A percentile compares a stretch with the other conserved stretches of the same genome.
phyloP scores from a whole-genome alignment of 1,139 yeast genomes.

The Ogataea hybrid region DNA sequence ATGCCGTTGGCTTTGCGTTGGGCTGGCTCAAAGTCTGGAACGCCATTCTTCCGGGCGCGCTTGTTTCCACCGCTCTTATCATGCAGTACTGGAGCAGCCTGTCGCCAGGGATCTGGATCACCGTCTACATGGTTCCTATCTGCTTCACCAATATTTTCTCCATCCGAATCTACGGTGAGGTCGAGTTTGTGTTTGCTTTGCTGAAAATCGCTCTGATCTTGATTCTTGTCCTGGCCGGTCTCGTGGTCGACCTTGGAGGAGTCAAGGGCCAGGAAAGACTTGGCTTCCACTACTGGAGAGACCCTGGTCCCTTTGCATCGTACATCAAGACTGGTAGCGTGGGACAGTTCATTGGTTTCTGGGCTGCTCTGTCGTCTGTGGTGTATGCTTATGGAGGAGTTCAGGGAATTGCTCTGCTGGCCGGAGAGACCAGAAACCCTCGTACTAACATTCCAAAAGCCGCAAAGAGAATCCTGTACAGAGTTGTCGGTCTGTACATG shows the following conservation, averaged over 20 bases:
- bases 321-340: slow-evolving; percentile 43
- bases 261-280: slow-evolving; percentile 11
- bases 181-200: slow-evolving; percentile 43
- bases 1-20: slow-evolving; percentile 48
- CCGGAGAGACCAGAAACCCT: slow-evolving; percentile 49
- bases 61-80: slow-evolving; percentile 34
- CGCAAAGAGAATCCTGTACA: slow-evolving; percentile 43
- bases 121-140: slow-evolving; percentile 40
- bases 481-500: slow-evolving; percentile 45
- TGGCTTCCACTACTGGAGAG: slow-evolving; percentile 19
- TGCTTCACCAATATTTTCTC: slow-evolving; percentile 39
- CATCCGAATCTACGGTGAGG: slow-evolving; percentile 46
- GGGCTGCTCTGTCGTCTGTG: slow-evolving; percentile 41
- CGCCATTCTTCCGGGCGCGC: slow-evolving; percentile 30
- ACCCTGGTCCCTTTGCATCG: slow-evolving; percentile 44
- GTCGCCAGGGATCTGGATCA: slow-evolving; percentile 42
- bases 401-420: slow-evolving; percentile 32
- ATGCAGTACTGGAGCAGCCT: slow-evolving; percentile 47
- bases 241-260: slow-evolving; percentile 16
- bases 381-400: slow-evolving; percentile 43
- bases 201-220: slow-evolving; percentile 27
- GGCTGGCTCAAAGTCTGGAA: slow-evolving; percentile 45
- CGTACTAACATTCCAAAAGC: slow-evolving; percentile 48
- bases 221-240: slow-evolving; percentile 10
- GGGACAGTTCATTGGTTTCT: slow-evolving; percentile 45